Base-by-base conservation (phyloP, 805 yeast species). In the Suhomyces faveliae region DNA sequence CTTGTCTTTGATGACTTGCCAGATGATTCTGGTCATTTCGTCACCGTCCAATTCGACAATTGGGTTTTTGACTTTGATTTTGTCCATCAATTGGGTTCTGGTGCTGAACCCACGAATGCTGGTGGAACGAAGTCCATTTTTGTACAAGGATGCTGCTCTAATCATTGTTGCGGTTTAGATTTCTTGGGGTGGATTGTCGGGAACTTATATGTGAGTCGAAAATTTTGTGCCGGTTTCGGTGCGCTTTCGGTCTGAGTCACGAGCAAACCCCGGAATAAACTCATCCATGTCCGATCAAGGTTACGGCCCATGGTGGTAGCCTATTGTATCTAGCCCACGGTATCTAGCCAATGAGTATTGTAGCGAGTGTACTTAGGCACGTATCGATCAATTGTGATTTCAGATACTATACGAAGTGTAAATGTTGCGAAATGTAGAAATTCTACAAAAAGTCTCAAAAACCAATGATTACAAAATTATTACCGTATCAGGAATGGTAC, bases 11-110 rank as follows among this genome's bases (percentile, higher is more conserved):
- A 87, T 87, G 59, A 79, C 73, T 53, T 80, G 77, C 94, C 94
- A 87, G 65, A 87, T 87, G 61, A 87, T 85, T 66, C 92, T 75
- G 53, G 94, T 87, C 92, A 85, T 85, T 66, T 87, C 94, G 66
- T 87, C 94, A 59, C 94, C 94, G 60, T 86, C 91, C 62, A 87
- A 64, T 56, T 87, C 94, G 48, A 87, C 94, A 52, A 87, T 73
- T 40, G 92, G 92, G 47, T 76, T 79, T 60, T 80, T 78, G 40
- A 87, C 91, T 58, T 81, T 80, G 63, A 87, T 83, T 63, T 85
- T 86, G 47, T 22, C 35, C 43, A 45, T 19, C 12, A 37, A 13
- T 12, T 44, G 35, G 35, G 43, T 29, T 22, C 40, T 20, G 21
- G 45, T 39, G 37, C 43, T 12, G 21, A 47, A 47, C 27, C 40